These are phyloP conservation scores for Tuber indicum DNA, from an alignment of 495 filamentous ascomycete genomes.

Conservation along the genomic window DNA sequence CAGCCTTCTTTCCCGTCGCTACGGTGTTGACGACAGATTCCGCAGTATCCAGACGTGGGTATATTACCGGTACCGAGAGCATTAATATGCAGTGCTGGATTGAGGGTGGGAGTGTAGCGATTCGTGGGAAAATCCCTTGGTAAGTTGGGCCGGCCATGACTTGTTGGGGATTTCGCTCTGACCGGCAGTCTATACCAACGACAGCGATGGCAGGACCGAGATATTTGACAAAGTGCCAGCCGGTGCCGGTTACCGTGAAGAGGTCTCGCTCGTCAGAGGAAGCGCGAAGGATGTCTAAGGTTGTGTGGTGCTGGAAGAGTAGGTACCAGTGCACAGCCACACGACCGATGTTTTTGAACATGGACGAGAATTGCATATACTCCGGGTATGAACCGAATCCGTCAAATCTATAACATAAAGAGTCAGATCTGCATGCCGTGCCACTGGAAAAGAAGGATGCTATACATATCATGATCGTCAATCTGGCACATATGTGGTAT, in stretches of 20 bases:
- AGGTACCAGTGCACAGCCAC: slow-evolving; percentile 98
- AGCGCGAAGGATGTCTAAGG: slow-evolving; percentile 82
- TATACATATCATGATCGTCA: slow-evolving; percentile 97
- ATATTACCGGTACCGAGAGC: slow-evolving; percentile 81
- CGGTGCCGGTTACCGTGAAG: slow-evolving; percentile 92
- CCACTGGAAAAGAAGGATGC: slow-evolving; percentile 24
- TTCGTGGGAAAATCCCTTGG: slow-evolving; percentile 91
- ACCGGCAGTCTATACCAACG: slow-evolving; percentile 82
- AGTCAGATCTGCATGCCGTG: slow-evolving; percentile 13
- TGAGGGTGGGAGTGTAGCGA: slow-evolving; percentile 81
- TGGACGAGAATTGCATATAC: slow-evolving; percentile 93
- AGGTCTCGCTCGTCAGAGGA: slow-evolving; percentile 78
- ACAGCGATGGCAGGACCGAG: slow-evolving; percentile 86
- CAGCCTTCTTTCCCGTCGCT: slow-evolving; percentile 90
- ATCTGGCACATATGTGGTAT: slow-evolving; percentile 90
- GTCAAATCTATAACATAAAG: slow-evolving; percentile 62
- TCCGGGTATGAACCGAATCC: slow-evolving; percentile 97
- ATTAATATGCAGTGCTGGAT: slow-evolving; percentile 97
- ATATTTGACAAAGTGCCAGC: slow-evolving; percentile 97
- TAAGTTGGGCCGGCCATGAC: slow-evolving; percentile 96
- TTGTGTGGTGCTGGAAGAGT: slow-evolving; percentile 98
- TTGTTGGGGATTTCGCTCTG: slow-evolving; percentile 80
- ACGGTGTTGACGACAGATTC: slow-evolving; percentile 84
- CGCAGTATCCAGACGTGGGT: slow-evolving; percentile 83
- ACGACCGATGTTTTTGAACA: slow-evolving; percentile 97